Evolutionary conservation across 2,329 filamentous ascomycete species (phyloP).

Genomic region (Pestalotiopsis sp.): DNA sequence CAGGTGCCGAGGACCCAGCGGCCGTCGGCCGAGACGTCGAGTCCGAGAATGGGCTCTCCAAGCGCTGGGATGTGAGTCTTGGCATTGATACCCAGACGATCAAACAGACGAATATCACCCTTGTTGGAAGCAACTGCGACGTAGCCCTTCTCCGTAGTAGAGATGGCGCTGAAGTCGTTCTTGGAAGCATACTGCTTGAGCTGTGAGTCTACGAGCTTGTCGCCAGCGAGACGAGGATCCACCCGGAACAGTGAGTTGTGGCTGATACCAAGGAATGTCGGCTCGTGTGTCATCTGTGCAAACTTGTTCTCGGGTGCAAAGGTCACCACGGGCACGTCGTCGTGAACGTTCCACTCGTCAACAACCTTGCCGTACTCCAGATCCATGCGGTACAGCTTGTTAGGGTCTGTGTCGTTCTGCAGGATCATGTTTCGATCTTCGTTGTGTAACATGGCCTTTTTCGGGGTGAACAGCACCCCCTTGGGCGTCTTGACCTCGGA

Average conservation of each 20-base stretch:
- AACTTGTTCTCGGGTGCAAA: conserved; percentile 98
- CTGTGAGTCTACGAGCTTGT: conserved; percentile 89
- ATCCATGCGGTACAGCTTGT: conserved; percentile 96
- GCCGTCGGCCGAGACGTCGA: conserved; percentile 94
- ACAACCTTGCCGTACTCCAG: conserved; percentile 97
- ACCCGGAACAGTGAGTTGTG: conserved; percentile 91
- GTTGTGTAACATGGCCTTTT: conserved; percentile 94
- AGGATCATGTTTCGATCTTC: conserved; percentile 89
- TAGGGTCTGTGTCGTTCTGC: conserved; percentile 79
- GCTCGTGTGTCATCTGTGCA: conserved; percentile 91
- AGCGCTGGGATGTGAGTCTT: conserved; percentile 97
- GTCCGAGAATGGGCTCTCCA: conserved; percentile 89
- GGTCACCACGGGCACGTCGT: conserved; percentile 88
- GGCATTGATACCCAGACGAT: conserved; percentile 92
- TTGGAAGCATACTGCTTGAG: conserved; percentile 96
- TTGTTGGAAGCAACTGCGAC: conserved; percentile 97
- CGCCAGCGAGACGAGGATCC: conserved; percentile 84
- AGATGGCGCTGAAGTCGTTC: conserved; percentile 93
- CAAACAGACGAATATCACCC: conserved; percentile 94
- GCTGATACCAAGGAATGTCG: conserved; percentile 92
- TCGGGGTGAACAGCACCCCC: conserved; percentile 87
- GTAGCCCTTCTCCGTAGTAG: conserved; percentile 94
- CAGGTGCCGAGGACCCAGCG: conserved; percentile 95
- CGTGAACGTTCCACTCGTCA: conserved; percentile 97
- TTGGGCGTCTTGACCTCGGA: conserved; percentile 89